Percentiles rank a stretch among this genome's conserved stretches.
phyloP scores from a whole-genome alignment of 352 stramenopile genomes.

The Phytopythium aichiense region DNA sequence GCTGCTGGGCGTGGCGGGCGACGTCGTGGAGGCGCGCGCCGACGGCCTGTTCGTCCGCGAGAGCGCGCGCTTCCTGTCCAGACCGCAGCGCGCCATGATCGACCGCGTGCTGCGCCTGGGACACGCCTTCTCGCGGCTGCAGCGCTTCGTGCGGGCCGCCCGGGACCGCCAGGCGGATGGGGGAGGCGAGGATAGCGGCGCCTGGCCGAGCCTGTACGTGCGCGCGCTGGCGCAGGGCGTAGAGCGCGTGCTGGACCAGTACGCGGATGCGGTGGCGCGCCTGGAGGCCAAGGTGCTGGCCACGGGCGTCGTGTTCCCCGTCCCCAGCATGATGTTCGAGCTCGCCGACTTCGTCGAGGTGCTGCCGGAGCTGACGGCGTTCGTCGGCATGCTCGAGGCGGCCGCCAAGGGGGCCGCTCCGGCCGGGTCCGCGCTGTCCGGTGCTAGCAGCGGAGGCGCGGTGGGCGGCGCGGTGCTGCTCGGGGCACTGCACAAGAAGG shows the following conservation, averaged over 20 bases:
- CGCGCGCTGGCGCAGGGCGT: slow-evolving; percentile 55
- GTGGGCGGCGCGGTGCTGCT: slow-evolving; percentile 35
- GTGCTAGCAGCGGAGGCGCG: background rate
- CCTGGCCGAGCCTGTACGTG: slow-evolving; percentile 48
- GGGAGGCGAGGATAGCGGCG: background rate
- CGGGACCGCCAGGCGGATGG: background rate
- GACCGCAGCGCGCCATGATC: slow-evolving; percentile 47
- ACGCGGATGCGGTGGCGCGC: slow-evolving; percentile 43
- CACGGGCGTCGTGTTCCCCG: slow-evolving; percentile 37
- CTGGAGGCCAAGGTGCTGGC: slow-evolving; percentile 55
- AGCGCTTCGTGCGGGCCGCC: slow-evolving; percentile 36
- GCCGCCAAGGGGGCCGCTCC: background rate
- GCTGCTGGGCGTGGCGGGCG: slow-evolving; percentile 58
- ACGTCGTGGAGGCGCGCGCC: slow-evolving; percentile 46
- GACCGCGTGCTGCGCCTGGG: slow-evolving; percentile 56
- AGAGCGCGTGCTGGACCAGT: slow-evolving; percentile 44
- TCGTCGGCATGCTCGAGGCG: slow-evolving; percentile 35
- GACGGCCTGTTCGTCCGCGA: slow-evolving; percentile 57
- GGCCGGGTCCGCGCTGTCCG: background rate
- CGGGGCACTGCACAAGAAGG: slow-evolving; percentile 34
- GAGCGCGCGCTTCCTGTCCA: slow-evolving; percentile 37
- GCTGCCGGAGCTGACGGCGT: slow-evolving; percentile 47
- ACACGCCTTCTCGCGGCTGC: slow-evolving; percentile 39
- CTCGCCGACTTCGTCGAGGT: slow-evolving; percentile 59
- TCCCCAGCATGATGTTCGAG: slow-evolving; percentile 65